phyloP scores from a whole-genome alignment of 2,329 filamentous ascomycete species.

The Drechslerella dactyloides region DNA sequence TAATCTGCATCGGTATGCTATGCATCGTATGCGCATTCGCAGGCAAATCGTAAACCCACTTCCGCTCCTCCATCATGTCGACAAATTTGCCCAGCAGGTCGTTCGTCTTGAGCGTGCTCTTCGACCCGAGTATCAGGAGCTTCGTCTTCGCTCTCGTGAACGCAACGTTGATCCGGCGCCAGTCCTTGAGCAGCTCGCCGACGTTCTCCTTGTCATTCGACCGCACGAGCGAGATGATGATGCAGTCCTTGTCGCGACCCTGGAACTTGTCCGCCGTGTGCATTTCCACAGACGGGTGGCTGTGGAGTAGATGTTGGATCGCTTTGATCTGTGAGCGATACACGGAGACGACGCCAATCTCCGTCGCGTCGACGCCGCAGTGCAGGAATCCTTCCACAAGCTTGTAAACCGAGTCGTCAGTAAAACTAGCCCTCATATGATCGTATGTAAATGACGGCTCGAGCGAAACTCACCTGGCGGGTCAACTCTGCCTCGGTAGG shows the following conservation, averaged over 20 bases:
- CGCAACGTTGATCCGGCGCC: constrained; percentile 92
- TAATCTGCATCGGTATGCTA: constrained; percentile 60
- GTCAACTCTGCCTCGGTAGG: constrained; percentile 71
- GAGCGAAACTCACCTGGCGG: constrained; percentile 50
- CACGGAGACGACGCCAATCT: constrained; percentile 95
- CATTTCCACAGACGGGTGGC: constrained; percentile 76
- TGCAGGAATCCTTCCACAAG: constrained; percentile 79
- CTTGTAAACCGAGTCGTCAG: constrained; percentile 62
- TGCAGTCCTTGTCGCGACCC: constrained; percentile 90
- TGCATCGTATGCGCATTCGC: constrained; percentile 73
- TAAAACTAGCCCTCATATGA: constrained; percentile 5
- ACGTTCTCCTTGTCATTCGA: constrained; percentile 82
- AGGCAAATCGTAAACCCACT: constrained; percentile 81
- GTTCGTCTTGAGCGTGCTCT: constrained; percentile 72
- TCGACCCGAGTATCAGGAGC: constrained; percentile 83
- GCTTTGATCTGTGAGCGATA: constrained; percentile 86
- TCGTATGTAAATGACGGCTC: neutral
- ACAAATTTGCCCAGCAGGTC: constrained; percentile 81
- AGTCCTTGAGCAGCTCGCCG: constrained; percentile 90
- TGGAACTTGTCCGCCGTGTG: constrained; percentile 98
- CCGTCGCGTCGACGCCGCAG: constrained; percentile 73
- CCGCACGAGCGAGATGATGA: constrained; percentile 84
- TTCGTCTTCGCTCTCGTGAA: constrained; percentile 93
- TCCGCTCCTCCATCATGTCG: constrained; percentile 73
- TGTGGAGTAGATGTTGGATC: constrained; percentile 73